Percentiles rank a stretch among this genome's conserved stretches.
phyloP scores from a whole-genome alignment of 371 early-diverging fungal species.

The Capillidium rhysosporum region DNA sequence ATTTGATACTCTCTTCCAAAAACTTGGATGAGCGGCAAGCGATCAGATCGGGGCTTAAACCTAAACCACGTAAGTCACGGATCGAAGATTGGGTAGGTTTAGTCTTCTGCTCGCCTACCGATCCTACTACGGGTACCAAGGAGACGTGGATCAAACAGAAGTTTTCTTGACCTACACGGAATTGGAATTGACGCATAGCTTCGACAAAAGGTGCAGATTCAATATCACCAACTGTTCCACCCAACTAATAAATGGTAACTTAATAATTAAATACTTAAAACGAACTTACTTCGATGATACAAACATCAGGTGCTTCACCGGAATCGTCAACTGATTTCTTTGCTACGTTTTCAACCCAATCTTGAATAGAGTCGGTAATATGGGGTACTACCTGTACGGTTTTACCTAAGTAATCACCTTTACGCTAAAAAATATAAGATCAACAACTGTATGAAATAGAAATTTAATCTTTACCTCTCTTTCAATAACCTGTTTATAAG shows the following conservation, averaged over 20 bases:
- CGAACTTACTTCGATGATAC: constrained; percentile 75
- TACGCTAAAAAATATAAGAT: constrained; percentile 23
- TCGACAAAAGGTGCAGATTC: constrained; percentile 98
- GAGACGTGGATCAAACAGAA: constrained; percentile 96
- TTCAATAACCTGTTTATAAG: constrained; percentile 91
- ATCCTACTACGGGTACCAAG: constrained; percentile 90
- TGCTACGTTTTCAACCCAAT: constrained; percentile 90
- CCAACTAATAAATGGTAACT: constrained; percentile 33
- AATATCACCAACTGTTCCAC: constrained; percentile 98
- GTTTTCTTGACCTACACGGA: constrained; percentile 92
- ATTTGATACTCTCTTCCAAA: constrained; percentile 57
- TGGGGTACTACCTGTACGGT: constrained; percentile 98
- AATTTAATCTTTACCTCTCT: constrained; percentile 28
- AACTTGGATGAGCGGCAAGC: constrained; percentile 82
- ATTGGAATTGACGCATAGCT: constrained; percentile 98
- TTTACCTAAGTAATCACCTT: constrained; percentile 96
- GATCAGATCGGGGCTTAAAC: constrained; percentile 92
- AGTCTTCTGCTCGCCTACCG: constrained; percentile 97
- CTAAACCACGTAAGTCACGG: constrained; percentile 87
- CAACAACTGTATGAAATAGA: too few relatives aligned
- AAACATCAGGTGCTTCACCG: constrained; percentile 84
- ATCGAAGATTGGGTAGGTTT: constrained; percentile 96
- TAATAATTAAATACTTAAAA: background rate
- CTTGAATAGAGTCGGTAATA: constrained; percentile 92
- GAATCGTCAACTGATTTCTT: constrained; percentile 63